Evolutionary conservation across 148 eudicot species (phyloP), one percentile per base, ranked within the genome.

Genomic region (Fagopyrum homotropicum): DNA sequence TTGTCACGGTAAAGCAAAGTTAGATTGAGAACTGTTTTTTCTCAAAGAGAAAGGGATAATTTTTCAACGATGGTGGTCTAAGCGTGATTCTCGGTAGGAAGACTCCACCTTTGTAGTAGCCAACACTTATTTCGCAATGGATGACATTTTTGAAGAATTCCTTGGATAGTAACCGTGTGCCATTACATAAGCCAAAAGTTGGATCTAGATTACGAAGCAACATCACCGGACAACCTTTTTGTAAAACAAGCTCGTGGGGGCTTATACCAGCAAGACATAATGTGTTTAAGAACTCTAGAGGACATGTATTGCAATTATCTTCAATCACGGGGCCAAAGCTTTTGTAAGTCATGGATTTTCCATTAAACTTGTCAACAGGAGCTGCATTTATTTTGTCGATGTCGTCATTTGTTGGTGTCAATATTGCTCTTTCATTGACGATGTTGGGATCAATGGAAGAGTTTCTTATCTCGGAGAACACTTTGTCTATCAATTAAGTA

Each of bases 401-500:
- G 46, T 54, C 71, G 1, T 72, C 80, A 73, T 77, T 77, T 51
- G 29, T 72, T 8, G 60, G 51, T 19, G 72, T 50, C 4, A 72
- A 48, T 1, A 78, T 61, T 11, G 54, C 44, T 49, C 66, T 1
- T 9, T 17, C 48, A 5, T 30, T 26, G 40, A 77, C 43, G 1
- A 8, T 48, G 14, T 4, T 1, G 0, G 12, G 7, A 11, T 12
- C 17, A 40, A 45, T 45, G 6, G 50, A 35, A 7, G 30, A 17
- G 4, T 17, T 2, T 6, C 4, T 4, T 12, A 76, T 2, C 11
- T 76, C 66, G 12, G 49, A 12, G 63, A 60, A 76, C 0, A 40
- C 17, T 4, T 0, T 8, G 0, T 6, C 49, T 1, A 6, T 5
- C 5, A 72, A 7, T 2, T 35, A 5, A 1, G 12, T 7, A 0